Evolutionary conservation across 805 yeast genomes (phyloP).

Genomic region (Wickerhamomyces hampshirensis): DNA sequence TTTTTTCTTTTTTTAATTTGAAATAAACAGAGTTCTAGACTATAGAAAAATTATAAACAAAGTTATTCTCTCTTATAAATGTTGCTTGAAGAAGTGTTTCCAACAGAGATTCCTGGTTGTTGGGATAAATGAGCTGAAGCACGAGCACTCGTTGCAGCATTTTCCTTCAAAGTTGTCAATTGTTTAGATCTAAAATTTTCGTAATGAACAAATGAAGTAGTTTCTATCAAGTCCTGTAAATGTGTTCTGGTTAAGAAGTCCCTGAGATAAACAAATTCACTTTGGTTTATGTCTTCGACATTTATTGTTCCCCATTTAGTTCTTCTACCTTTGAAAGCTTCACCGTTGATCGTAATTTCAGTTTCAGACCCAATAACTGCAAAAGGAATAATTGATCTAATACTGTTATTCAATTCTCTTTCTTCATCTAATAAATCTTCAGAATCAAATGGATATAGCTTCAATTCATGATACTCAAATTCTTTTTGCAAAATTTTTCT

Average conservation of each 20-base stretch:
- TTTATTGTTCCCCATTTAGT: slow-evolving; percentile 92
- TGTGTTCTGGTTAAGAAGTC: slow-evolving; percentile 94
- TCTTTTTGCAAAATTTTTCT: slow-evolving; percentile 76
- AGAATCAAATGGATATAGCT: slow-evolving; percentile 78
- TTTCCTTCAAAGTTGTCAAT: slow-evolving; percentile 88
- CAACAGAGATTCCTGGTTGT: slow-evolving; percentile 10
- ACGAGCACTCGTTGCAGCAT: slow-evolving; percentile 43
- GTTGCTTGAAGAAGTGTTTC: neutral
- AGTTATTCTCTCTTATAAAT: neutral
- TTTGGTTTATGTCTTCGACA: slow-evolving; percentile 90
- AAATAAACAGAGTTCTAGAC: no score
- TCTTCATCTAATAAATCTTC: slow-evolving; percentile 69
- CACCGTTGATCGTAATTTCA: slow-evolving; percentile 71
- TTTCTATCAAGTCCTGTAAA: slow-evolving; percentile 90
- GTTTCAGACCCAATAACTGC: slow-evolving; percentile 91
- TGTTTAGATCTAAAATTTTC: slow-evolving; percentile 93
- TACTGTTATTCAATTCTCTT: slow-evolving; percentile 66
- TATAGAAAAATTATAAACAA: no score
- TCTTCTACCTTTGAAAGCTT: slow-evolving; percentile 81
- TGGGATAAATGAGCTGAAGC: slow-evolving; percentile 31
- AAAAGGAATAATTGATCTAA: slow-evolving; percentile 79
- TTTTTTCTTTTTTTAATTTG: neutral
- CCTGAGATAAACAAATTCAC: slow-evolving; percentile 92
- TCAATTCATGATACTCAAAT: slow-evolving; percentile 65
- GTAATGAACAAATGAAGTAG: slow-evolving; percentile 83